Evolutionary conservation across 495 filamentous ascomycete species (phyloP), one percentile per base, ranked within the genome.

Genomic region (Lophiotrema nucula): DNA sequence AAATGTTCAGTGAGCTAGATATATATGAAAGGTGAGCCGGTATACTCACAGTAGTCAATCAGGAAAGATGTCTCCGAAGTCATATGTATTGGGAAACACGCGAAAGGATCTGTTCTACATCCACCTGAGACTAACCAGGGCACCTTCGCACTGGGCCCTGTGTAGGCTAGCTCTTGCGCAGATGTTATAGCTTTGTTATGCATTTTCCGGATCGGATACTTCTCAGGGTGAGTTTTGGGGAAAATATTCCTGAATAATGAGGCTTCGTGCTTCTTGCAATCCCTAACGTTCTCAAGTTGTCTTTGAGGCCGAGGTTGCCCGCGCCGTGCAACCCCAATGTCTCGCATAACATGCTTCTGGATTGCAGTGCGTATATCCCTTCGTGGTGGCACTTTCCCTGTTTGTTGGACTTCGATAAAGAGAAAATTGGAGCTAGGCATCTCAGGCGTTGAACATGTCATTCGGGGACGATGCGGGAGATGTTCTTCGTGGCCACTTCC

Each of bases 261-360:
- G 44, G 44, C 22, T 47, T 47, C 44, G 44, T 47, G 44, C 44
- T 47, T 47, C 44, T 47, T 47, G 44, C 44, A 47, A 47, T 47
- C 44, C 44, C 18, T 47, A 47, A 47, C 44, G 44, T 47, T 47
- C 44, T 47, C 44, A 21, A 51, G 27, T 38, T 51, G 47, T 16
- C 27, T 8, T 51, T 27, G 47, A 51, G 19, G 50, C 21, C 50
- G 50, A 26, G 50, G 50, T 42, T 42, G 18, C 15, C 50, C 50
- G 3, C 50, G 50, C 35, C 50, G 35, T 25, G 50, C 31, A 53
- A 28, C 37, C 22, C 50, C 50, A 42, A 53, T 53, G 35, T 53
- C 50, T 21, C 50, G 50, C 50, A 53, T 53, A 28, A 53, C 50
- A 44, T 53, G 50, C 25, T 53, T 53, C 21, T 53, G 50, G 35